Evolutionary conservation across 2,329 filamentous ascomycete genomes (phyloP).

Genomic region (Uncinocarpus reesii): DNA sequence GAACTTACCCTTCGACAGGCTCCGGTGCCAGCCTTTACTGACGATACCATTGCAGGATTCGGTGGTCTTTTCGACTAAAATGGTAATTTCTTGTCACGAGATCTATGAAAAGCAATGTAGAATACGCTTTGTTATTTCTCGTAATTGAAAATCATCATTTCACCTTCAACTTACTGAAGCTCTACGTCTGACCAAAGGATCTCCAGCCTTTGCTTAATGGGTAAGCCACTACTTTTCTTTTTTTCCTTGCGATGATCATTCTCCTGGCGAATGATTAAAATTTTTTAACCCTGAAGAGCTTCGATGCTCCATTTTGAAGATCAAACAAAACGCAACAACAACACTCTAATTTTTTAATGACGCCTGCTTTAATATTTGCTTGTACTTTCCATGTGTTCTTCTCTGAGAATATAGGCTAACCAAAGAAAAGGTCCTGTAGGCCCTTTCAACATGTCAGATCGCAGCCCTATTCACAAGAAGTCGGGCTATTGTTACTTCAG

Average conservation of each 20-base stretch:
- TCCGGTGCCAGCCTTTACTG: too few species aligned
- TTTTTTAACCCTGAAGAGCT: constrained; percentile 54
- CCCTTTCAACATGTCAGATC: background rate
- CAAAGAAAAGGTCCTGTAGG: background rate
- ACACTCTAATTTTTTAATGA: constrained; percentile 68
- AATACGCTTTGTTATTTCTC: constrained; percentile 29
- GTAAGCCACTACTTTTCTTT: constrained; percentile 17
- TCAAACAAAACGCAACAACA: constrained; percentile 52
- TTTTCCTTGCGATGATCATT: constrained; percentile 3
- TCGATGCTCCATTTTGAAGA: constrained; percentile 43
- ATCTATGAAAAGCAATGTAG: constrained; percentile 29
- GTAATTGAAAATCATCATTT: constrained; percentile 21
- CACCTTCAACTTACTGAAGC: constrained; percentile 23
- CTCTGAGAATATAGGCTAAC: constrained; percentile 2
- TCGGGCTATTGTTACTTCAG: background rate
- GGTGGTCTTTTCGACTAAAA: constrained; percentile 66
- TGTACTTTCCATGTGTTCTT: background rate
- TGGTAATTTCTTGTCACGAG: constrained; percentile 18
- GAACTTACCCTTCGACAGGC: background rate
- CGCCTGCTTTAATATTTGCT: background rate
- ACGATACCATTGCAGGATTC: constrained; percentile 46
- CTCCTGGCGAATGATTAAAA: constrained; percentile 47
- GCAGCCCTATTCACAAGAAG: too few species aligned
- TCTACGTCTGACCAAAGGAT: constrained; percentile 13
- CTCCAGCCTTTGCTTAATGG: constrained; percentile 12